Evolutionary conservation across 495 filamentous ascomycete genomes (phyloP), one percentile per base, ranked within the genome.

Genomic region (Melanomma pulvis-pyrius): DNA sequence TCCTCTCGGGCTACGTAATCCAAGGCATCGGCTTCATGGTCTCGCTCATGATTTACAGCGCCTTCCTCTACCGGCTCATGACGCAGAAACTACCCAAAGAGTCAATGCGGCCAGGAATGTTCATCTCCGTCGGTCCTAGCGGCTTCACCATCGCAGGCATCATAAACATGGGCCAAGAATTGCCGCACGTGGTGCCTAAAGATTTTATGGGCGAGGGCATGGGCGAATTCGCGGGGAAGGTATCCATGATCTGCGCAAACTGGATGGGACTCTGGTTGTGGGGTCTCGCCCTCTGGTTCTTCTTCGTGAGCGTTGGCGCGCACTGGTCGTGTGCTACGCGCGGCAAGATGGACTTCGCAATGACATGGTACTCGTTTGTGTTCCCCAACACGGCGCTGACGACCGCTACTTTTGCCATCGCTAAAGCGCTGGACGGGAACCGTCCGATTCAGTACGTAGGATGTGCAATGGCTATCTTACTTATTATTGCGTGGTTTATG

Each of bases 11-110:
- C 8, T 82, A 87, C 17, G 84, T 88, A 2, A 83, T 90, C 25
- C 92, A 96, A 75, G 92, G 91, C 9, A 90, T 92, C 26, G 92
- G 92, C 0, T 96, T 93, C 72, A 75, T 94, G 68, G 90, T 96
- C 58, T 88, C 88, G 5, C 80, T 93, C 65, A 93, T 93, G 90
- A 87, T 94, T 29, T 92, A 91, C 67, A 87, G 90, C 17, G 89
- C 92, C 39, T 96, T 92, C 71, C 84, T 96, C 39, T 94, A 94
- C 73, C 84, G 92, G 39, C 82, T 96, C 46, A 96, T 96, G 92
- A 93, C 92, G 0, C 90, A 94, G 69, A 96, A 96, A 74, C 82
- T 96, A 0, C 92, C 92, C 4, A 83, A 84, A 62, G 91, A 92
- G 73, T 85, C 81, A 53, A 82, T 90, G 39, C 83, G 92, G 15